Conservation (phyloP, 768 basidiomycete genomes). For the Naganishia onofrii region DNA sequence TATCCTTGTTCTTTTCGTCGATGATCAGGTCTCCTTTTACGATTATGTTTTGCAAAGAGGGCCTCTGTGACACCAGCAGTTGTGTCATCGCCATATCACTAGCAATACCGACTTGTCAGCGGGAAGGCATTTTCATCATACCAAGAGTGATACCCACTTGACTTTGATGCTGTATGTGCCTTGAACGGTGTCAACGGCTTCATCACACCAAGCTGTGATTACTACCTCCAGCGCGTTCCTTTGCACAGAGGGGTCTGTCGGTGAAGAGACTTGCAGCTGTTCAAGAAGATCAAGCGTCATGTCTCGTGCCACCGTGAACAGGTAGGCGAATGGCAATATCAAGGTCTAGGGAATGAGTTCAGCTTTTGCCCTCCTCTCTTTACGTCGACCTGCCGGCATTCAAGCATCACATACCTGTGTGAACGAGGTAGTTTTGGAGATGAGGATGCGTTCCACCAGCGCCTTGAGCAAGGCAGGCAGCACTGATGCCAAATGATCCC, state of each 20-base stretch:
- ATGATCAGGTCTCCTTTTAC: slow-evolving; percentile 94
- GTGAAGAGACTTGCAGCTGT: slow-evolving; percentile 56
- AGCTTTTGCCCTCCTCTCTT: not conserved
- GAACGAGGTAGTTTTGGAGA: slow-evolving; percentile 86
- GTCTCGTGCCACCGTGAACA: slow-evolving; percentile 76
- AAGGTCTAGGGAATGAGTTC: slow-evolving; percentile 62
- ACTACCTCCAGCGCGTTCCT: slow-evolving; percentile 76
- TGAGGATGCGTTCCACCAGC: slow-evolving; percentile 74
- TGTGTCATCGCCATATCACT: slow-evolving; percentile 75
- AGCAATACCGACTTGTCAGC: not conserved
- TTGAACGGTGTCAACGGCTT: slow-evolving; percentile 83
- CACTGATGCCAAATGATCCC: slow-evolving; percentile 74
- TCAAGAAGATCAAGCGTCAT: slow-evolving; percentile 76
- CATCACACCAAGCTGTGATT: slow-evolving; percentile 87
- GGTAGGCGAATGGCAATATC: slow-evolving; percentile 86
- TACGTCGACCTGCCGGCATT: not conserved
- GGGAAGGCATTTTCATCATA: not conserved
- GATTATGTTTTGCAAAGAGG: slow-evolving; percentile 63
- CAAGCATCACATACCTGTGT: slow-evolving; percentile 63
- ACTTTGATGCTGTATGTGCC: slow-evolving; percentile 89
- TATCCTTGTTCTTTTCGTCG: slow-evolving; percentile 71
- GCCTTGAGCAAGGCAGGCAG: slow-evolving; percentile 82
- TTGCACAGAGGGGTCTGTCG: slow-evolving; percentile 50
- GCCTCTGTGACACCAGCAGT: slow-evolving; percentile 66
- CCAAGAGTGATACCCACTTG: slow-evolving; percentile 52